Evolutionary conservation across 2,329 filamentous ascomycete genomes (phyloP), one percentile per base, ranked within the genome.

Genomic region (Pseudocercospora fijiensis): DNA sequence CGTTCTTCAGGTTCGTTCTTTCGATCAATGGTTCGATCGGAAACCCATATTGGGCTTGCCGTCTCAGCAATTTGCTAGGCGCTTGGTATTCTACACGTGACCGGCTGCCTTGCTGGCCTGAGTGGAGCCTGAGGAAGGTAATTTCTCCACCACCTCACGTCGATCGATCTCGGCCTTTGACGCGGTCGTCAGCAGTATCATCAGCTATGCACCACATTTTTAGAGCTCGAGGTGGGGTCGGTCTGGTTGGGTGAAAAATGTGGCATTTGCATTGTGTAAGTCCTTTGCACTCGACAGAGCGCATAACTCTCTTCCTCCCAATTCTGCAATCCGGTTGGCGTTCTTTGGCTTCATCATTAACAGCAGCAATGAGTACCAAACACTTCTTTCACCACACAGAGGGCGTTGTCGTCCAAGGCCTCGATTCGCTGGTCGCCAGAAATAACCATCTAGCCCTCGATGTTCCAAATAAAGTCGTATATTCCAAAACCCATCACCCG

Each of bases 351-450:
- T 20, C 49, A 28, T 53, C 24, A 33, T 26, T 30, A 22, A 28
- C 20, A 62, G 33, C 56, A 33, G 76, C 41, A 51, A 84, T 84
- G 82, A 83, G 81, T 33, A 78, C 80, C 26, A 85, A 84, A 74
- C 82, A 84, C 71, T 85, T 84, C 74, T 85, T 84, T 65, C 77
- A 79, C 30, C 78, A 77, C 58, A 81, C 81, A 18, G 78, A 81
- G 64, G 81, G 81, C 62, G 78, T 84, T 16, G 82, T 84, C 0
- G 74, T 80, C n/a, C 77, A 79, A 57, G 80, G 80, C 47, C 77
- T 84, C 22, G 78, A 79, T 51, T 80, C 80, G 4, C 74, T 84
- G 20, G 78, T 81, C 28, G 72, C 78, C 2, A 75, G 81, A 7
- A 83, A 84, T 67, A 75, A 73, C 4, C 73, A 78, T 30, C 73